Conservation (phyloP, 2,329 filamentous ascomycete species). For the Claviceps sp. region DNA sequence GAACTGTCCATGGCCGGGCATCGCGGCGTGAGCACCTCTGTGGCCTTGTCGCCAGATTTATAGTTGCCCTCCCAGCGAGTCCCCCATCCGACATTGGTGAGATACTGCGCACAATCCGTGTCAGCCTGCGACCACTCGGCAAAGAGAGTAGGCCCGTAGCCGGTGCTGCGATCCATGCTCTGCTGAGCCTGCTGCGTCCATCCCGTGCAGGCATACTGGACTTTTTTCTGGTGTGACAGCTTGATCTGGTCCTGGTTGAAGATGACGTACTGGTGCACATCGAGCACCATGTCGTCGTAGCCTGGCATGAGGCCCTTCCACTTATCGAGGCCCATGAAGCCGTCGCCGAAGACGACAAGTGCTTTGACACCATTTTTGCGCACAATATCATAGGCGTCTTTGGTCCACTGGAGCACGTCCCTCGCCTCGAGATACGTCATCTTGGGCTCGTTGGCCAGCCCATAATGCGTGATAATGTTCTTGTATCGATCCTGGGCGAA, state of each 20-base stretch:
- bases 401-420: slow-evolving; percentile 68
- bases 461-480: slow-evolving; percentile 86
- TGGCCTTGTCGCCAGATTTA: slow-evolving; percentile 48
- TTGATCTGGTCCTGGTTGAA: slow-evolving; percentile 85
- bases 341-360: slow-evolving; percentile 77
- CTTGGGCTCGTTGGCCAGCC: slow-evolving; percentile 83
- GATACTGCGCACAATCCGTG: slow-evolving; percentile 75
- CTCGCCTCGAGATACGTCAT: slow-evolving; percentile 59
- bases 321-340: slow-evolving; percentile 79
- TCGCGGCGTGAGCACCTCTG: slow-evolving; percentile 51
- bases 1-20: slow-evolving; percentile 54
- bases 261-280: slow-evolving; percentile 97
- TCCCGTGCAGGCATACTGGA: slow-evolving; percentile 73
- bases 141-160: slow-evolving; percentile 87
- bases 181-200: slow-evolving; percentile 70
- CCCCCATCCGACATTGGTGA: slow-evolving; percentile 83
- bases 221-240: slow-evolving; percentile 68
- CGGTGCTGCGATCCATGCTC: slow-evolving; percentile 59
- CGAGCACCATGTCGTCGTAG: slow-evolving; percentile 65
- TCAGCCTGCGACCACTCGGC: slow-evolving; percentile 98
- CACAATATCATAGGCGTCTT: slow-evolving; percentile 56
- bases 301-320: slow-evolving; percentile 76
- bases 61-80: slow-evolving; percentile 87
- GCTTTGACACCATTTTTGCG: slow-evolving; percentile 63
- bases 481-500: slow-evolving; percentile 88